Evolutionary conservation across 257 asterid species (phyloP), one percentile per base, ranked within the genome.

Genomic region (Solanum boliviense): DNA sequence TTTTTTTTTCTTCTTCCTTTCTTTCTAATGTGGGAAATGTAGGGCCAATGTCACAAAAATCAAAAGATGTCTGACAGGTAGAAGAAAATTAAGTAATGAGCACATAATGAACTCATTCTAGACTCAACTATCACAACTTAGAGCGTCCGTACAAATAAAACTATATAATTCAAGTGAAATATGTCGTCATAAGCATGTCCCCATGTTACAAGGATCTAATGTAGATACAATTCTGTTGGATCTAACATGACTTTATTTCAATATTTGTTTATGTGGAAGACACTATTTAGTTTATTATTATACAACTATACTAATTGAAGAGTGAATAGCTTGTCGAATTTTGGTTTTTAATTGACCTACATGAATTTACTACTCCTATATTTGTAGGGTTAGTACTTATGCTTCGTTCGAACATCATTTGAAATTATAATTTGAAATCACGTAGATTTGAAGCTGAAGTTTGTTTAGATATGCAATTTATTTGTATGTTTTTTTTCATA

Each of bases 131-230:
- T n/a, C 73, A 34, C 20, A 36, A 41, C 83, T 44, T 82, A 6
- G 32, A 75, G 21, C 72, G 70, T 58, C 88, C 86, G 84, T 81
- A 56, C 86, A 21, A 5, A 11, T 9, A 62, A 70, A 56, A 36
- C 9, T 60, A 23, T 34, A 15, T 76, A 86, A 3, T 52, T 85
- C 46, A 36, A 18, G 11, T 68, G 83, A 87, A 87, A 84, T 88
- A 87, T 90, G 92, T 90, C 91, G 91, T 87, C 92, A 89, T 89
- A 29, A 60, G 70, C 70, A 46, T 31, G 41, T 8, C 13, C n/a
- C 20, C 86, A 76, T 76, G 44, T 62, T 23, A 32, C 34, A 48
- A 70, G 11, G 31, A 48, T n/a, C 48, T 27, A 34, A 39, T 7
- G 13, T 81, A 13, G 18, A n/a, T n/a, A 41, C 70, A 46, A 23